Conservation (phyloP, 202 grass and related monocot species). For the Brachypodium distachyon region DNA sequence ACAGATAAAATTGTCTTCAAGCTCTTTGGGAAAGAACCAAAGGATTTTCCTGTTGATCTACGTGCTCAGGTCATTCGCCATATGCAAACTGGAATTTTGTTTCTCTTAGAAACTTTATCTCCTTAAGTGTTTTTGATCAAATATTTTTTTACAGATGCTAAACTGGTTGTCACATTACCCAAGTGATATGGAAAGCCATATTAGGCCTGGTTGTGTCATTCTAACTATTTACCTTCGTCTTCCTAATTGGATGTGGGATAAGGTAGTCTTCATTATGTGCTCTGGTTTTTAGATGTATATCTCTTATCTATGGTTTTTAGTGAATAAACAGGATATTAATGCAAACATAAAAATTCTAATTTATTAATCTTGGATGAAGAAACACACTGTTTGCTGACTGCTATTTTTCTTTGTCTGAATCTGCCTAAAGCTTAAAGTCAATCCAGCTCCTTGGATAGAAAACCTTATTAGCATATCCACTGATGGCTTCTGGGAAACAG, state of each 20-base stretch:
- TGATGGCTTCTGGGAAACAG: constrained; percentile 49
- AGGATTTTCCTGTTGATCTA: constrained; percentile 74
- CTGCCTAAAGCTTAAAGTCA: constrained; percentile 35
- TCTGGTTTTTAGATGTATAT: constrained; percentile 1
- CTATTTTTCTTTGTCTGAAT: constrained; percentile 9
- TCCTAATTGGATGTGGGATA: constrained; percentile 66
- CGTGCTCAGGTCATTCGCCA: constrained; percentile 57
- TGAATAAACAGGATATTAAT: background rate
- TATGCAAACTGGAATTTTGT: constrained; percentile 19
- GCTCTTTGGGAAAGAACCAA: constrained; percentile 81
- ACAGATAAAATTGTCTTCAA: constrained; percentile 95
- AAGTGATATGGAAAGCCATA: constrained; percentile 87
- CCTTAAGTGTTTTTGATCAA: background rate
- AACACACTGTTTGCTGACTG: background rate
- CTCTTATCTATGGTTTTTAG: background rate
- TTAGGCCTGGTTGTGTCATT: constrained; percentile 89
- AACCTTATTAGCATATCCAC: constrained; percentile 42
- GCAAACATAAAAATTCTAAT: background rate
- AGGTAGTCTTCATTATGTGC: constrained; percentile 31
- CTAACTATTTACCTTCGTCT: constrained; percentile 74
- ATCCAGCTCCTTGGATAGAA: constrained; percentile 63
- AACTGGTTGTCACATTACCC: constrained; percentile 79
- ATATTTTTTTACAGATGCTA: constrained; percentile 44
- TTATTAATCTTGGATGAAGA: background rate
- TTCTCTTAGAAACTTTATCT: constrained; percentile 18